phyloP scores from a whole-genome alignment of 2,329 filamentous ascomycete species.

The Cytospora mali region DNA sequence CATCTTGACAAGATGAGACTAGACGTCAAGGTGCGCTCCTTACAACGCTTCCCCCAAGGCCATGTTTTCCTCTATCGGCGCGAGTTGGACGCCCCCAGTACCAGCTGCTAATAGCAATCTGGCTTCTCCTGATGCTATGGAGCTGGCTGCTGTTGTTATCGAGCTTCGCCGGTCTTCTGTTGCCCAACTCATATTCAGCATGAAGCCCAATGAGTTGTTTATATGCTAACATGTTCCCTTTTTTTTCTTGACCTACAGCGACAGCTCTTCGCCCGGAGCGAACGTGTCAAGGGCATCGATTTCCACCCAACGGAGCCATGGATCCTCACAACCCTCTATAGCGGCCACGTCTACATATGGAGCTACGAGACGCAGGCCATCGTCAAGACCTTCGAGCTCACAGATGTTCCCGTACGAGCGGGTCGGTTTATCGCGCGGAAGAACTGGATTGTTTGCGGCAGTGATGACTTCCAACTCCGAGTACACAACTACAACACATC shows the following conservation, averaged over 20 bases:
- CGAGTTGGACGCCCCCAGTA: neutral
- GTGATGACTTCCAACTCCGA: slow-evolving; percentile 83
- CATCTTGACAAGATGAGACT: slow-evolving; percentile 35
- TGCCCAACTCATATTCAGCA: neutral
- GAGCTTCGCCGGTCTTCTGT: neutral
- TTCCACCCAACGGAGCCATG: slow-evolving; percentile 82
- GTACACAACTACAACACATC: slow-evolving; percentile 99
- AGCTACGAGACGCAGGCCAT: slow-evolving; percentile 96
- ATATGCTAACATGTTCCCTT: slow-evolving; percentile 40
- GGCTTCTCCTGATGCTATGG: neutral
- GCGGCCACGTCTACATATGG: slow-evolving; percentile 97
- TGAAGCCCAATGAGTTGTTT: neutral
- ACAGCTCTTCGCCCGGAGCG: slow-evolving; percentile 84
- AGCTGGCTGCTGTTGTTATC: neutral
- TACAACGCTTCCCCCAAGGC: neutral
- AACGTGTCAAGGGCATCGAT: slow-evolving; percentile 96
- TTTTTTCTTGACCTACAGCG: slow-evolving; percentile 55
- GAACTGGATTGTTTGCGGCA: slow-evolving; percentile 98
- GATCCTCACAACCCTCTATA: slow-evolving; percentile 40
- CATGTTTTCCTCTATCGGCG: neutral
- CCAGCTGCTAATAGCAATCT: neutral
- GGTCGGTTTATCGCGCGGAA: slow-evolving; percentile 96
- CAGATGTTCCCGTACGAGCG: slow-evolving; percentile 95
- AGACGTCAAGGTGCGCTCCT: slow-evolving; percentile 29
- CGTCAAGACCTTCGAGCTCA: slow-evolving; percentile 98